A percentile compares a stretch with the other conserved stretches of the same genome.
phyloP scores from a whole-genome alignment of 1,139 yeast genomes.

The Yamadazyma kanchanaburiensis region DNA sequence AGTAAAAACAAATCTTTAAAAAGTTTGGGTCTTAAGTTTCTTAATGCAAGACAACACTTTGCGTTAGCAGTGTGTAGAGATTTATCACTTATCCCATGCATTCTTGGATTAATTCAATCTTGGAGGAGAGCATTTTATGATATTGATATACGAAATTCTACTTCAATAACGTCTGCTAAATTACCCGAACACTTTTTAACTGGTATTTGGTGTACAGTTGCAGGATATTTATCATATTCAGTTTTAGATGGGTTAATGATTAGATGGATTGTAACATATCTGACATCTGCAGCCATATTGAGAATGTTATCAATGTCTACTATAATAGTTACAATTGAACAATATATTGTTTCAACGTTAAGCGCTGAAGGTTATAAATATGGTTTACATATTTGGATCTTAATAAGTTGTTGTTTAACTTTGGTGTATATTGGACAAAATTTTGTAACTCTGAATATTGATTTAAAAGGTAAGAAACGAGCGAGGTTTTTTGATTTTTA shows the following conservation, averaged over 20 bases:
- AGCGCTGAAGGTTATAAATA: slow-evolving; percentile 50
- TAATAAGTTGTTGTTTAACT: slow-evolving; percentile 82
- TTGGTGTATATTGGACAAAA: slow-evolving; percentile 82
- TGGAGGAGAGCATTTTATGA: slow-evolving; percentile 45
- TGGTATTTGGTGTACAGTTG: slow-evolving; percentile 80
- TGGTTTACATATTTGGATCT: slow-evolving; percentile 86
- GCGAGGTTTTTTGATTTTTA: slow-evolving; percentile 73
- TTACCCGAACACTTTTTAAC: slow-evolving; percentile 70
- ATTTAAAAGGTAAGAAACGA: slow-evolving; percentile 42
- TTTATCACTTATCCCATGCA: slow-evolving; percentile 63
- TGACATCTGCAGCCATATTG: slow-evolving; percentile 82
- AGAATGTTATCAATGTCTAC: slow-evolving; percentile 82
- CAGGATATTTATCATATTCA: slow-evolving; percentile 79
- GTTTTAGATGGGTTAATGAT: slow-evolving; percentile 88
- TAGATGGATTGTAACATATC: slow-evolving; percentile 89
- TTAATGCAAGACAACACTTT: slow-evolving; percentile 75
- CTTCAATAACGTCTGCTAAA: slow-evolving; percentile 45
- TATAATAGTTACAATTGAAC: slow-evolving; percentile 66
- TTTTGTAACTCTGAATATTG: slow-evolving; percentile 83
- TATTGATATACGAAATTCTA: slow-evolving; percentile 13
- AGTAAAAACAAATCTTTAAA: slow-evolving; percentile 31
- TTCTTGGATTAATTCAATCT: slow-evolving; percentile 52
- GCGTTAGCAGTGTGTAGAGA: slow-evolving; percentile 72
- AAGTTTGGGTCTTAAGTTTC: slow-evolving; percentile 58
- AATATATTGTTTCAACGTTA: slow-evolving; percentile 61